Percentiles rank a stretch among this genome's conserved stretches.
Evolutionary conservation across 805 yeast species (phyloP).

Genomic region (Candida coquimbonensis): DNA sequence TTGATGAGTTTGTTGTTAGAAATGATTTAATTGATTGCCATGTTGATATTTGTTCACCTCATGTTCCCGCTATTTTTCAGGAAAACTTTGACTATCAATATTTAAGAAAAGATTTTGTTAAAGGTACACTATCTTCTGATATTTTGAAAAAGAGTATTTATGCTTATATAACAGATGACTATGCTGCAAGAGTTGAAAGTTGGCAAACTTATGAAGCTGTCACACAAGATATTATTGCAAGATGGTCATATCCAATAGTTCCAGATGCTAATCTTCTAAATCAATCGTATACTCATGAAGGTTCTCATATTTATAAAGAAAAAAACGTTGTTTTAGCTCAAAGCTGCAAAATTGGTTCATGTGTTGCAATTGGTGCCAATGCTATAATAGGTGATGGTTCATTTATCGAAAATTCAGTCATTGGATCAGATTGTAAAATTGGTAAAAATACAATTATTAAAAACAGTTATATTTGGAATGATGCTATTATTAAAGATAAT

Average conservation of each 20-base stretch:
- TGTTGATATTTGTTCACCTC: constrained; percentile 91
- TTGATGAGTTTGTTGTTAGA: constrained; percentile 71
- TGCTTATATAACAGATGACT: constrained; percentile 72
- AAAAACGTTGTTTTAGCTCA: constrained; percentile 85
- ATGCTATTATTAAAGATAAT: constrained; percentile 64
- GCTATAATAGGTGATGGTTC: constrained; percentile 75
- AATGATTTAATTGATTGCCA: constrained; percentile 95
- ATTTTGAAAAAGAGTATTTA: constrained; percentile 85
- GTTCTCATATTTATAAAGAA: constrained; percentile 86
- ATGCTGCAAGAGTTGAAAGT: constrained; percentile 92
- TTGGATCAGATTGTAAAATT: constrained; percentile 81
- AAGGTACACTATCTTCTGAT: constrained; percentile 86
- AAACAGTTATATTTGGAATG: constrained; percentile 85
- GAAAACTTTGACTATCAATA: constrained; percentile 94
- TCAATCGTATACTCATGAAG: constrained; percentile 72
- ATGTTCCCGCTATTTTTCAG: constrained; percentile 90
- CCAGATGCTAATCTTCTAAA: constrained; percentile 77
- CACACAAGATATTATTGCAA: constrained; percentile 79
- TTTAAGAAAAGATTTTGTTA: constrained; percentile 79
- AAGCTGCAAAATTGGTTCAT: constrained; percentile 75
- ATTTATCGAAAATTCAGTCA: constrained; percentile 56
- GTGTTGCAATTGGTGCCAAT: constrained; percentile 76
- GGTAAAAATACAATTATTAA: constrained; percentile 68
- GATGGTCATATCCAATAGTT: constrained; percentile 90
- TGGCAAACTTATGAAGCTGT: constrained; percentile 91